These are phyloP conservation scores for Chalciporus chontae DNA, from an alignment of 768 basidiomycete species.

Conservation along the genomic window DNA sequence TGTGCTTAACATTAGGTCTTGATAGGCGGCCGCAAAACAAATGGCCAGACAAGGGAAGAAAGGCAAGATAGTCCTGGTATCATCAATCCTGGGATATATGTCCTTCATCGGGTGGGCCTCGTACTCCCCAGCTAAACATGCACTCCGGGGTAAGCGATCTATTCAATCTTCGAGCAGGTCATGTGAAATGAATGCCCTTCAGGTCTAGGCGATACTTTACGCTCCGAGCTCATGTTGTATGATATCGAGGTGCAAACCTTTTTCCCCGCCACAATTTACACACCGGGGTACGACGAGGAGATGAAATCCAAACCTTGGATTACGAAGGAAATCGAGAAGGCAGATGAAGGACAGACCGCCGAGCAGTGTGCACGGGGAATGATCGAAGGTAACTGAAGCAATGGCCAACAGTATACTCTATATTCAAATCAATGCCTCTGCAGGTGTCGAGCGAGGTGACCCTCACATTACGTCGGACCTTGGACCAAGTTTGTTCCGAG, in stretches of 20 bases:
- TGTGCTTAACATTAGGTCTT: too few species aligned
- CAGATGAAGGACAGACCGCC: slow-evolving; percentile 55
- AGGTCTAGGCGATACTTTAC: slow-evolving; percentile 80
- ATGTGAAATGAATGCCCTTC: not conserved
- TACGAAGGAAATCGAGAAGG: slow-evolving; percentile 65
- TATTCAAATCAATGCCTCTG: slow-evolving; percentile 22
- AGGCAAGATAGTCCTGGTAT: slow-evolving; percentile 70
- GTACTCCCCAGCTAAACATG: slow-evolving; percentile 47
- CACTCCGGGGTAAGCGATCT: not conserved
- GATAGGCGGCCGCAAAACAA: slow-evolving; percentile 58
- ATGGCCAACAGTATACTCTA: too few species aligned
- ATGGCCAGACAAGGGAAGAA: slow-evolving; percentile 51
- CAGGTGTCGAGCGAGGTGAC: slow-evolving; percentile 63
- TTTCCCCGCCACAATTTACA: slow-evolving; percentile 73
- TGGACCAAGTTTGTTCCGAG: slow-evolving; percentile 58
- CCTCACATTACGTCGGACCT: slow-evolving; percentile 71
- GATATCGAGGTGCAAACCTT: slow-evolving; percentile 27
- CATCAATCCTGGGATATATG: slow-evolving; percentile 67
- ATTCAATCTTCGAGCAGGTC: too few species aligned
- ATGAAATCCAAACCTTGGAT: slow-evolving; percentile 69
- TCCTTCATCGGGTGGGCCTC: slow-evolving; percentile 68
- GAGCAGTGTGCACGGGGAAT: slow-evolving; percentile 32
- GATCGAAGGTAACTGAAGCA: too few species aligned
- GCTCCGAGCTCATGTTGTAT: slow-evolving; percentile 59
- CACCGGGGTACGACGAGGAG: slow-evolving; percentile 69